Conservation (phyloP, 768 basidiomycete species). For the Plicaturopsis crispa region DNA sequence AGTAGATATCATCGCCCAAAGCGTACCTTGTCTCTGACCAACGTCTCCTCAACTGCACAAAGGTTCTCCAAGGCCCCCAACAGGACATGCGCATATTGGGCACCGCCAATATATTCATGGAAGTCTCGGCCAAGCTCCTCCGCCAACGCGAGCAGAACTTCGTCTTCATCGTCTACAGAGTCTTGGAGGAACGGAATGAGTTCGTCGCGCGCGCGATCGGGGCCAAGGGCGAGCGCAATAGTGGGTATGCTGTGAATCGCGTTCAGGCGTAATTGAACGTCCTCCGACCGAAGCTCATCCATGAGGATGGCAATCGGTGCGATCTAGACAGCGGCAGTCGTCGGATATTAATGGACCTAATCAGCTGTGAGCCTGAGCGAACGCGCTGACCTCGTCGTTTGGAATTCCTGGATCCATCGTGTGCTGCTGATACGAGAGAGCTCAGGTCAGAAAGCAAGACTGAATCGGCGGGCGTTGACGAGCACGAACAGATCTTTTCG, state of each 20-base stretch:
- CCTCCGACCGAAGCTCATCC: slow-evolving; percentile 97
- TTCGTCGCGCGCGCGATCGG: slow-evolving; percentile 92
- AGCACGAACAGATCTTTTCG: no score
- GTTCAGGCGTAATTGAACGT: slow-evolving; percentile 92
- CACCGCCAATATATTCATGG: slow-evolving; percentile 91
- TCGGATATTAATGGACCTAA: slow-evolving; percentile 11
- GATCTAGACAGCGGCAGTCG: slow-evolving; percentile 37
- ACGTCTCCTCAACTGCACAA: slow-evolving; percentile 94
- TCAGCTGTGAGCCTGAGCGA: slow-evolving; percentile 11
- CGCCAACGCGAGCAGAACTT: slow-evolving; percentile 90
- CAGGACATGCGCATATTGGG: slow-evolving; percentile 77
- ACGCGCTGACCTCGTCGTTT: slow-evolving; percentile 55
- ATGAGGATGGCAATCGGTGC: slow-evolving; percentile 94
- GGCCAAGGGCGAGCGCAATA: slow-evolving; percentile 93
- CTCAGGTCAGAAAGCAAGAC: no score
- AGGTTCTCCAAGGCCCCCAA: slow-evolving; percentile 92
- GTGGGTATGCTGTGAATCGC: slow-evolving; percentile 97
- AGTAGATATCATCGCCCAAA: background rate
- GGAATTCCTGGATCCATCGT: slow-evolving; percentile 64
- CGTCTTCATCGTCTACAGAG: slow-evolving; percentile 99
- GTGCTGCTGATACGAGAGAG: slow-evolving; percentile 12
- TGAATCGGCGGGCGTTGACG: no score
- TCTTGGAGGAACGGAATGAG: slow-evolving; percentile 96
- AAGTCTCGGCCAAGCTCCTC: slow-evolving; percentile 92
- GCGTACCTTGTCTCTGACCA: slow-evolving; percentile 92